phyloP scores from a whole-genome alignment of 2,329 filamentous ascomycete genomes.

The Didymella glomerata region DNA sequence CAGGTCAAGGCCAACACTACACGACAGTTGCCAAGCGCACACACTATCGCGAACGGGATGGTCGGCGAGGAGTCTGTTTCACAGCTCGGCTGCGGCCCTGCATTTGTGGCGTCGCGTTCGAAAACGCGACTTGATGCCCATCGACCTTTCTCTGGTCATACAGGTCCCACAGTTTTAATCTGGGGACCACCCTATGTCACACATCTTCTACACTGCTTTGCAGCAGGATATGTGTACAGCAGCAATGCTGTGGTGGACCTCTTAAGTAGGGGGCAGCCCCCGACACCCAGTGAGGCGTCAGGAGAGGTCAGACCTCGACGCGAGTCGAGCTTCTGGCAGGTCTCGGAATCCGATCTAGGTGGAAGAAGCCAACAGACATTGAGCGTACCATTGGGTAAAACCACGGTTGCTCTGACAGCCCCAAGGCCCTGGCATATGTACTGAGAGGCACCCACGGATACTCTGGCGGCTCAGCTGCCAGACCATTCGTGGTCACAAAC shows the following conservation, averaged over 20 bases:
- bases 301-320: constrained; percentile 37
- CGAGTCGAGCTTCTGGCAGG: constrained; percentile 30
- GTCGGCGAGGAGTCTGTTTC: constrained; percentile 28
- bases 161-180: constrained; percentile 2
- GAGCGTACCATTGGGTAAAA: constrained; percentile 24
- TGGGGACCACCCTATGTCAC: constrained; percentile 3
- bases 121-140: constrained; percentile 10
- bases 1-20: constrained; percentile 3
- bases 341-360: constrained; percentile 32
- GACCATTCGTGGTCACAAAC: constrained; percentile 5
- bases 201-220: not conserved
- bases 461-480: not conserved
- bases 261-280: constrained; percentile 41
- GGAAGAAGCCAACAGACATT: constrained; percentile 49
- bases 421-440: constrained; percentile 44
- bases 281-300: constrained; percentile 31
- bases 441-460: constrained; percentile 36
- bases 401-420: constrained; percentile 34
- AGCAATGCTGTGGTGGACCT: constrained; percentile 26
- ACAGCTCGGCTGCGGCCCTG: constrained; percentile 13
- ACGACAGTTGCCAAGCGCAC: constrained; percentile 3
- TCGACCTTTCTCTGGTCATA: constrained; percentile 24
- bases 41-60: constrained; percentile 1
- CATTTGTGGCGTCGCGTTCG: constrained; percentile 11
- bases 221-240: constrained; percentile 3